Conservation (phyloP, 306 rosid genomes). For the Dryas octopetala region DNA sequence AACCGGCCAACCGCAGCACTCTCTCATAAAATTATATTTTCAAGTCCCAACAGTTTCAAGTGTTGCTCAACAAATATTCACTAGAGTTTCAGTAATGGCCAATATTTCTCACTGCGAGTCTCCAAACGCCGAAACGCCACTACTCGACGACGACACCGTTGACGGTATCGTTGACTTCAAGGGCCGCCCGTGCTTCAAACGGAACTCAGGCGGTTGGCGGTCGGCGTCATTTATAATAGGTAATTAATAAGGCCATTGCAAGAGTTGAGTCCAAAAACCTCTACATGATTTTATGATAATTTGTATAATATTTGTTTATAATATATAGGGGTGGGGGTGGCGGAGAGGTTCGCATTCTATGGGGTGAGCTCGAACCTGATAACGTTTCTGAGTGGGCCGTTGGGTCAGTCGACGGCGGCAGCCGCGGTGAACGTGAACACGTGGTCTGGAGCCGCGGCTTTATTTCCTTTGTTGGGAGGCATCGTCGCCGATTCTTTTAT, state of each 20-base stretch:
- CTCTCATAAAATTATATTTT: no score
- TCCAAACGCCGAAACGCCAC: neutral
- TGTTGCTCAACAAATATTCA: no score
- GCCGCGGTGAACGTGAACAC: conserved; percentile 42
- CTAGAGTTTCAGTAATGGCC: no score
- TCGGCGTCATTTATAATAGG: conserved; percentile 47
- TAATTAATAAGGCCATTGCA: neutral
- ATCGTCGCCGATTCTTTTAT: conserved; percentile 38
- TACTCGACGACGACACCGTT: conserved; percentile 23
- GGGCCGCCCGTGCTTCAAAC: conserved; percentile 23
- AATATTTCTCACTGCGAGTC: no score
- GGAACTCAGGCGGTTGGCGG: conserved; percentile 52
- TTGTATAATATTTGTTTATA: no score
- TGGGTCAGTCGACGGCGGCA: conserved; percentile 38
- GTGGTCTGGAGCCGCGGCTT: conserved; percentile 38
- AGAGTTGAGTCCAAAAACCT: no score
- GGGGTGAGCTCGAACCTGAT: conserved; percentile 38
- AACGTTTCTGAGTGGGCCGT: conserved; percentile 34
- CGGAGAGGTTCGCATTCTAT: conserved; percentile 41
- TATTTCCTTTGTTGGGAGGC: conserved; percentile 38
- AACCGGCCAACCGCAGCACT: no score
- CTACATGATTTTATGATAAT: no score
- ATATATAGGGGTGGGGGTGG: conserved; percentile 32
- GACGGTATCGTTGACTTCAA: conserved; percentile 38
- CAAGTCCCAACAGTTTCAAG: no score